These are phyloP conservation scores for Microsporum canis DNA, from an alignment of 2,329 filamentous ascomycete species.

Conservation along the genomic window DNA sequence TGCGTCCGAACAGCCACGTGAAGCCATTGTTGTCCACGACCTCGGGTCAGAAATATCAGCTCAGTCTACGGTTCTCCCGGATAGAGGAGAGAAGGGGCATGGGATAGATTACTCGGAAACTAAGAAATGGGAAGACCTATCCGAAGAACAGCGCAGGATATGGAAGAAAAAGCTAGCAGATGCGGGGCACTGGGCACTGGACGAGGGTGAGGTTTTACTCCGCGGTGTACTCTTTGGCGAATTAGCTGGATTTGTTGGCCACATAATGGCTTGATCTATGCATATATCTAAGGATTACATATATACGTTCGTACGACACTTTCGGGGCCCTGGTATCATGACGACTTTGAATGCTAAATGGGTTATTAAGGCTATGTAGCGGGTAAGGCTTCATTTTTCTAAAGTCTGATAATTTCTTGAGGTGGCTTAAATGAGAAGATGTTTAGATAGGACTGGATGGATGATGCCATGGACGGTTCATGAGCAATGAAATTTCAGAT, in stretches of 20 bases:
- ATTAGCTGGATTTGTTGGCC: slow-evolving; percentile 37
- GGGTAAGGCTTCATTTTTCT: neutral
- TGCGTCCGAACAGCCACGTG: slow-evolving; percentile 18
- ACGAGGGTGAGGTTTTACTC: slow-evolving; percentile 65
- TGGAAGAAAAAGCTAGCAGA: slow-evolving; percentile 61
- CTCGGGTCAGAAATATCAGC: slow-evolving; percentile 7
- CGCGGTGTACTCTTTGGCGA: slow-evolving; percentile 68
- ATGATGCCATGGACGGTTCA: neutral
- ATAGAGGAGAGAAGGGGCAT: neutral
- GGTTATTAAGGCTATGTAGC: neutral
- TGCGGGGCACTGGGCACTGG: slow-evolving; percentile 61
- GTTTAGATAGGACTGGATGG: neutral
- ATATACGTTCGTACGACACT: neutral
- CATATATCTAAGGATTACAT: neutral
- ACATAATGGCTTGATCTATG: slow-evolving; percentile 2
- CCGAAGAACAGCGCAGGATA: slow-evolving; percentile 47
- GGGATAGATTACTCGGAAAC: neutral
- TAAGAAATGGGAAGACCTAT: slow-evolving; percentile 59
- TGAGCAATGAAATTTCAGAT: neutral
- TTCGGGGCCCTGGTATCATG: neutral
- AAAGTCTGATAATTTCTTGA: neutral
- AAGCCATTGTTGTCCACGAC: slow-evolving; percentile 11
- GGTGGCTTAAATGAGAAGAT: neutral
- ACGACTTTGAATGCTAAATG: neutral
- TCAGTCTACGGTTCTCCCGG: neutral